Evolutionary conservation across 441 rosid genomes (phyloP).

Genomic region (Jatropha podagrica): DNA sequence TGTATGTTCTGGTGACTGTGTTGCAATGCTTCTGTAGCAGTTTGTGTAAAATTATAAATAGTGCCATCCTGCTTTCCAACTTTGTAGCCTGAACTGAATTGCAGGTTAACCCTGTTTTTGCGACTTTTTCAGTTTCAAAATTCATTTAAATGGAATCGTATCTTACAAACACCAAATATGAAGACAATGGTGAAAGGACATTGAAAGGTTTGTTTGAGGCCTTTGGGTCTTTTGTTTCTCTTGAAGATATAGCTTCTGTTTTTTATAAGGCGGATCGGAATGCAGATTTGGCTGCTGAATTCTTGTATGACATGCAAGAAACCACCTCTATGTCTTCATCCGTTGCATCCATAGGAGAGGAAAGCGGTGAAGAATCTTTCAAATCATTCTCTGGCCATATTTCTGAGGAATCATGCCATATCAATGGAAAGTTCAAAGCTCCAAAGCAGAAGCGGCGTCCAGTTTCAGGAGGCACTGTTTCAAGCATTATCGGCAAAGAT

Average conservation of each 20-base stretch:
- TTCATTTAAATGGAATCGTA: constrained; percentile 45
- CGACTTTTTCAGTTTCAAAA: constrained; percentile 1
- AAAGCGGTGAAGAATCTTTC: constrained; percentile 13
- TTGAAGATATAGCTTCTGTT: constrained; percentile 52
- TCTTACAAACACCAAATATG: constrained; percentile 18
- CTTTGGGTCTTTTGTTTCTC: constrained; percentile 42
- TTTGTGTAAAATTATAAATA: background rate
- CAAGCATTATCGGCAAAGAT: constrained; percentile 50
- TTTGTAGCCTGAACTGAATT: constrained; percentile 6
- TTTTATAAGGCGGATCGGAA: constrained; percentile 38
- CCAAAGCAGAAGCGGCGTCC: constrained; percentile 41
- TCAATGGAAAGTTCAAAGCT: constrained; percentile 33
- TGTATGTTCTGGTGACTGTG: background rate
- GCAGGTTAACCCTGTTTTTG: background rate
- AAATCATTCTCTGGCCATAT: constrained; percentile 21
- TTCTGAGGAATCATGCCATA: constrained; percentile 15
- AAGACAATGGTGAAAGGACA: constrained; percentile 40
- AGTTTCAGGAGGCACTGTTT: constrained; percentile 56
- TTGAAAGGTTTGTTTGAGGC: constrained; percentile 47
- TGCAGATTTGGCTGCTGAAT: constrained; percentile 39
- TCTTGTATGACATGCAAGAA: constrained; percentile 38
- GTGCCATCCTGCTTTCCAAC: background rate
- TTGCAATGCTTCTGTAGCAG: background rate
- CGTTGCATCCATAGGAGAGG: constrained; percentile 19
- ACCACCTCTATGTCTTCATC: constrained; percentile 19